These are phyloP conservation scores for Scortechinia acanthostroma DNA, from an alignment of 2,329 filamentous ascomycete species.

Conservation along the genomic window DNA sequence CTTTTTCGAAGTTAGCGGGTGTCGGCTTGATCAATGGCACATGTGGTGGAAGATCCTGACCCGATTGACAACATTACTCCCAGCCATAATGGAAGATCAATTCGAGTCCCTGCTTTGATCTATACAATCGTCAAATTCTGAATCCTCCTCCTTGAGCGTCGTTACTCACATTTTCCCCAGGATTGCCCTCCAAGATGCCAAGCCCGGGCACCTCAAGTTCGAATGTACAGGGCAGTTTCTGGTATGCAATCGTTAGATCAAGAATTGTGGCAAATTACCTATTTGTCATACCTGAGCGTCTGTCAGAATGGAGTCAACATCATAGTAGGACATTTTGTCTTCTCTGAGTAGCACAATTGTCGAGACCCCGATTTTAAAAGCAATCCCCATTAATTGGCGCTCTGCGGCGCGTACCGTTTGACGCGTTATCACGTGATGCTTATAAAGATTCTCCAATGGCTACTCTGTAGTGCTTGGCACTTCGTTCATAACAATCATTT, in stretches of 20 bases:
- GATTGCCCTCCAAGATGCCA: conserved; percentile 46
- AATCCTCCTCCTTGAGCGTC: not conserved
- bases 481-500: too few relatives aligned
- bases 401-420: too few relatives aligned
- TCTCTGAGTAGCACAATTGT: too few relatives aligned
- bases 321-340: conserved; percentile 47
- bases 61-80: conserved; percentile 60
- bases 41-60: conserved; percentile 12
- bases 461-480: too few relatives aligned
- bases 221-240: conserved; percentile 71
- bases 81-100: conserved; percentile 68
- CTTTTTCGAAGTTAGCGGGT: not conserved
- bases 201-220: conserved; percentile 61
- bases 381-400: too few relatives aligned
- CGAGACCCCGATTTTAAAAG: too few relatives aligned
- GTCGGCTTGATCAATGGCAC: too few relatives aligned
- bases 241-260: conserved; percentile 2
- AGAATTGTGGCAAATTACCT: too few relatives aligned
- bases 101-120: conserved; percentile 54
- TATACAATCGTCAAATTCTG: conserved; percentile 4
- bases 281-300: conserved; percentile 38
- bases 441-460: too few relatives aligned
- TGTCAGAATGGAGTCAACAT: conserved; percentile 52
- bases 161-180: not conserved
- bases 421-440: too few relatives aligned